Evolutionary conservation across 2,329 filamentous ascomycete species (phyloP), one percentile per base, ranked within the genome.

Genomic region (Diplocarpon mali): DNA sequence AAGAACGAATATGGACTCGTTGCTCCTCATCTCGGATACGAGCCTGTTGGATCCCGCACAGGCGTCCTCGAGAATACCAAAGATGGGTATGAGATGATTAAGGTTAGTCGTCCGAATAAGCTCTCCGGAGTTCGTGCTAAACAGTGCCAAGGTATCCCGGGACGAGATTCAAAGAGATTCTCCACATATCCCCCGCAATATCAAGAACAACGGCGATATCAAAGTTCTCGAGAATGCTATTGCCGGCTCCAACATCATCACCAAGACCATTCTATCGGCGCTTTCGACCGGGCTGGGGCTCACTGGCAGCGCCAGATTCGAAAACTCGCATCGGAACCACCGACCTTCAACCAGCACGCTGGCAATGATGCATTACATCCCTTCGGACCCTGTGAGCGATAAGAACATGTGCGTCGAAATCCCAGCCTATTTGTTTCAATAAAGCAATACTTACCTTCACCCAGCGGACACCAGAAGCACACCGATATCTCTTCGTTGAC

Each of bases 1-100:
- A 76, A 76, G 68, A 76, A 75, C 56, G 68, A 76, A 56, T 73
- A 69, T 53, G 40, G 72, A 3, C 67, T 76, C 6, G 65, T 75
- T 38, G 67, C 69, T 17, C 68, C 71, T 4, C 71, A 75, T 58
- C 65, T 74, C 20, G 72, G 71, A 62, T 73, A 72, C 48, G 69
- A 72, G 56, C 69, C 69, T 10, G 60, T 72, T 1, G 70, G 69
- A 34, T 68, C 64, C 36, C 68, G 68, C 41, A 70, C 67, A 2
- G 70, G 70, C 44, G 69, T 69, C 35, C 63, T 67, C 0, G 60
- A 64, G 40, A 64, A 67, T 55, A 69, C 68, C 57, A 70, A 69
- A 57, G 70, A 72, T 50, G 69, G 69, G 17, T 73, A 72, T 45
- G 70, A 73, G 61, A 72, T 71, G 68, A 64, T 73, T 61, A 72